Base-by-base conservation (phyloP, 345 rosid genomes). In the Populus davidiana region DNA sequence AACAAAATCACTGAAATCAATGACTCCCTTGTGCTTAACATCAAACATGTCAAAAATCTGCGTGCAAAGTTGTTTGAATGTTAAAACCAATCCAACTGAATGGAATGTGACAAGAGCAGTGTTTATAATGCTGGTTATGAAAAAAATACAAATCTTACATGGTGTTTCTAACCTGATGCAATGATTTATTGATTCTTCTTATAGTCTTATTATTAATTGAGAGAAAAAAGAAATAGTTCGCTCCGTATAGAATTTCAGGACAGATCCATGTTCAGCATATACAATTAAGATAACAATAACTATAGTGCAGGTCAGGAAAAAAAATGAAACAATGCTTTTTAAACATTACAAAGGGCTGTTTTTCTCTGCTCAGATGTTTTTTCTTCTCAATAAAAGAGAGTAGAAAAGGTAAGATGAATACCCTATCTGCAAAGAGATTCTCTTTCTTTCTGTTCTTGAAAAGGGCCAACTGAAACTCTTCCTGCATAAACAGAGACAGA, bases 21-120 rank as follows among this genome's bases (percentile, higher is more conserved):
- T 94, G 67, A 90, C 90, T 77, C 97, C 99, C 82, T 91, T 96
- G 41, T 86, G 87, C 88, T 96, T 94, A 33, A 86, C 96, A 83
- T 96, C 98, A 84, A 94, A 96, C 81, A 96, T 82, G 83, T 96
- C 92, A 90, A 96, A 92, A 59, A 96, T 89, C 98, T 96, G 92
- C 91, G 83, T 11, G 44, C 16, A 77, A 69, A 76, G 70, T 49
- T 35, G 63, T 38, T 50, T n/a, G 12, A 54, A 23, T 29, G 18
- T 68, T 72, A 79, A 41, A 78, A 35, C 33, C 25, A 36, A 38
- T 65, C 49, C 27, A 56, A 38, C 49, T 54, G 66, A 33, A 50
- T 33, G 41, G 73, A 52, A 72, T 27, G 47, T 14, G 33, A 61
- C 10, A n/a, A 73, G 43, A 35, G 49, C 69, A 41, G 33, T 23